These are phyloP conservation scores for Leishmania tropica DNA, from an alignment of 208 protist species.

Conservation along the genomic window DNA sequence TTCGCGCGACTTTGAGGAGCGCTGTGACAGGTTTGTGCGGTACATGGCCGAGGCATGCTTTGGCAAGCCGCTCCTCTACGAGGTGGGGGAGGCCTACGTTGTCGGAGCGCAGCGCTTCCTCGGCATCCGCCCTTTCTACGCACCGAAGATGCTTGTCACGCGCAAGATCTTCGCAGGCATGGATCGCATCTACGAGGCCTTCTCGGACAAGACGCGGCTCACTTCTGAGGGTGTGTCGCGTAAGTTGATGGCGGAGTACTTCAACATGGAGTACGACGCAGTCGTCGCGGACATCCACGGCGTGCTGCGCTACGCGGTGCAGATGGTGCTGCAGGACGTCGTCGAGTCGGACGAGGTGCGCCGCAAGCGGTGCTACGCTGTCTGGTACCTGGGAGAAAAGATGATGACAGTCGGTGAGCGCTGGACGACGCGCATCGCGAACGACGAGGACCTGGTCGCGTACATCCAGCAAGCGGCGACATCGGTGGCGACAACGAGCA, in stretches of 20 bases:
- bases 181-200: conserved; percentile 56
- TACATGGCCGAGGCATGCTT: conserved; percentile 76
- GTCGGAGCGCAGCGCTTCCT: conserved; percentile 81
- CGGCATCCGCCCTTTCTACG: conserved; percentile 78
- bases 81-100: conserved; percentile 80
- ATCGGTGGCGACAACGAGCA: conserved; percentile 58
- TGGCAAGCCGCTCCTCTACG: conserved; percentile 74
- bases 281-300: conserved; percentile 74
- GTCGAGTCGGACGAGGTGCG: conserved; percentile 60
- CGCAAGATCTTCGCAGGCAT: conserved; percentile 70
- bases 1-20: conserved; percentile 75
- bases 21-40: conserved; percentile 61
- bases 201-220: conserved; percentile 50
- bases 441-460: conserved; percentile 73
- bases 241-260: conserved; percentile 79
- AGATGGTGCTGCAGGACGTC: conserved; percentile 77
- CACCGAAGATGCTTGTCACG: conserved; percentile 68
- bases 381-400: conserved; percentile 81
- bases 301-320: conserved; percentile 63
- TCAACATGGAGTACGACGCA: conserved; percentile 86
- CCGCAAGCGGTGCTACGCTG: conserved; percentile 72
- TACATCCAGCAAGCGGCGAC: conserved; percentile 87
- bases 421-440: conserved; percentile 40
- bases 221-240: conserved; percentile 40
- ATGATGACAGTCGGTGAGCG: conserved; percentile 66